These are phyloP conservation scores for Sclerotinia nivalis DNA, from an alignment of 2,329 filamentous ascomycete genomes.

Conservation along the genomic window DNA sequence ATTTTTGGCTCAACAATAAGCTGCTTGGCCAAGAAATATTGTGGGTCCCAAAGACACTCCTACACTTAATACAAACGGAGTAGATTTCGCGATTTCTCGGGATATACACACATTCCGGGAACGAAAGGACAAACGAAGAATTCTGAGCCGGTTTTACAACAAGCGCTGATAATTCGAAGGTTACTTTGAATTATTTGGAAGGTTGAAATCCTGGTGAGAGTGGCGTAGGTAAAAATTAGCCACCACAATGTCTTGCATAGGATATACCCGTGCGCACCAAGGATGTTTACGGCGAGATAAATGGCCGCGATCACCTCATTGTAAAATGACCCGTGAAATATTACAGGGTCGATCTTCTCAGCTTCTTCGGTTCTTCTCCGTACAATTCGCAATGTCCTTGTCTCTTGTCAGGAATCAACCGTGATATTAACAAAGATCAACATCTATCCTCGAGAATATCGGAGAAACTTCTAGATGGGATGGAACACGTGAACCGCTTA, in stretches of 20 bases:
- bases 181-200: neutral
- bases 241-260: constrained; percentile 18
- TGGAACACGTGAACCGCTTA: constrained; percentile 15
- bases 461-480: constrained; percentile 4
- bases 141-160: neutral
- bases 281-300: constrained; percentile 10
- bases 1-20: constrained; percentile 15
- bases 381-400: neutral
- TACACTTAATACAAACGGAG: neutral
- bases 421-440: constrained; percentile 8
- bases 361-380: constrained; percentile 18
- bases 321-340: constrained; percentile 2
- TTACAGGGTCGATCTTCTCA: neutral
- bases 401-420: neutral
- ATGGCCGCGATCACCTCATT: constrained; percentile 14
- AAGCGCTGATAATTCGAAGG: constrained; percentile 1
- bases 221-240: constrained; percentile 2
- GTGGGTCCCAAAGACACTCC: constrained; percentile 6
- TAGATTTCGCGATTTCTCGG: neutral
- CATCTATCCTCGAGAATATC: neutral
- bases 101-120: neutral
- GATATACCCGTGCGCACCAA: constrained; percentile 11
- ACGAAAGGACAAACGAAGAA: neutral
- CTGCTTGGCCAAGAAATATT: constrained; percentile 1
- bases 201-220: neutral